Conservation (phyloP, 805 yeast species). For the Candida verbasci region DNA sequence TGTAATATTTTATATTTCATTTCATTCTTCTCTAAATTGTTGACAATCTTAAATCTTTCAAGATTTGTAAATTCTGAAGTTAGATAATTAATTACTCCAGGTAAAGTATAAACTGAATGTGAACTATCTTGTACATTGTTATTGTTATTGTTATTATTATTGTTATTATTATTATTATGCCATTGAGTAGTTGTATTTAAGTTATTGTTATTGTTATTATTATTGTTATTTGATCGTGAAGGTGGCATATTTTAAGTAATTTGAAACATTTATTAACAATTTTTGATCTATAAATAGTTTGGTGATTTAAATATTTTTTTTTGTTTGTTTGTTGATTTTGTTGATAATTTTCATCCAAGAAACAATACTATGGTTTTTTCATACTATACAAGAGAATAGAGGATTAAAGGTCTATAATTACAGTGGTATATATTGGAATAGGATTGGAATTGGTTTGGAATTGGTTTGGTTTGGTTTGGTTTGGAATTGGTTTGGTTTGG, state of each 20-base stretch:
- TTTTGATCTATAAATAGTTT: too few relatives aligned
- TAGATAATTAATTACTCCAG: conserved; percentile 56
- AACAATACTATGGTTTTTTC: too few relatives aligned
- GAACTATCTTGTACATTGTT: conserved; percentile 7
- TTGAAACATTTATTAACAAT: too few relatives aligned
- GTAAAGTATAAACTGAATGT: conserved; percentile 37
- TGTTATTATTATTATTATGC: too few relatives aligned
- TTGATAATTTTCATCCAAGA: too few relatives aligned
- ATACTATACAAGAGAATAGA: too few relatives aligned
- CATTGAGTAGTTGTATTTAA: conserved; percentile 9
- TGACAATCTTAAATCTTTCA: conserved; percentile 41
- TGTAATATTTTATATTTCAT: conserved; percentile 49
- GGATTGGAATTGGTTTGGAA: too few relatives aligned
- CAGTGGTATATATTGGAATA: too few relatives aligned
- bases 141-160: conserved; percentile 8
- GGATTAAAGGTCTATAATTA: too few relatives aligned
- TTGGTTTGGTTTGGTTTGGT: too few relatives aligned
- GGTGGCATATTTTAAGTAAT: conserved; percentile 6
- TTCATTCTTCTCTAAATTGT: conserved; percentile 49
- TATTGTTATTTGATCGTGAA: conserved; percentile 3
- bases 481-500: too few relatives aligned
- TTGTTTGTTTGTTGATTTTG: too few relatives aligned
- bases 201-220: neutral
- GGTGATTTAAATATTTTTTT: neutral
- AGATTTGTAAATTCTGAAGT: conserved; percentile 54